phyloP scores from a whole-genome alignment of 345 rosid genomes.

The Euphorbia peplus region DNA sequence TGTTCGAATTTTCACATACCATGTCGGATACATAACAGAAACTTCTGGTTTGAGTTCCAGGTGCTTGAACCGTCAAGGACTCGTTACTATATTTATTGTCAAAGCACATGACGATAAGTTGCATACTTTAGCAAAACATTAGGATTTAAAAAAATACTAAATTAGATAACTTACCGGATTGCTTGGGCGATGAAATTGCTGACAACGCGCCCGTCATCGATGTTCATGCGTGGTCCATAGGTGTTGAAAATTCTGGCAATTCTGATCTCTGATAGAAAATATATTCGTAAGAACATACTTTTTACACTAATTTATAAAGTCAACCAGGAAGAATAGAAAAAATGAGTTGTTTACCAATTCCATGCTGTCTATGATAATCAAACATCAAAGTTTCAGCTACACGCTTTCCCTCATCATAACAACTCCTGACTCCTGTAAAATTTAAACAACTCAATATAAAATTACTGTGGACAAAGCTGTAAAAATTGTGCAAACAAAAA shows the following conservation, averaged over 20 bases:
- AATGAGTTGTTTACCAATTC: conserved; percentile 52
- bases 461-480: too few relatives aligned
- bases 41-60: conserved; percentile 96
- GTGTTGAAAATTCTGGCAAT: conserved; percentile 95
- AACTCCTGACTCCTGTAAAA: conserved; percentile 75
- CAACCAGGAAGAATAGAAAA: neutral
- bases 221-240: conserved; percentile 96
- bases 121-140: neutral
- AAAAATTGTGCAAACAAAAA: neutral
- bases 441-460: neutral
- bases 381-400: conserved; percentile 95
- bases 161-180: conserved; percentile 46
- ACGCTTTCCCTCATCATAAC: conserved; percentile 95
- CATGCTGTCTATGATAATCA: conserved; percentile 94
- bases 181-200: conserved; percentile 98
- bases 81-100: conserved; percentile 51
- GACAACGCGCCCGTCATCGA: conserved; percentile 95
- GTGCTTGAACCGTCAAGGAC: conserved; percentile 84
- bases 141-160: neutral
- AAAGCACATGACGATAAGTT: neutral
- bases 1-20: conserved; percentile 39
- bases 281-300: neutral
- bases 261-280: conserved; percentile 50
- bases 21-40: conserved; percentile 95
- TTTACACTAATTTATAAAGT: neutral